Percentiles rank a stretch among this genome's conserved stretches.
Evolutionary conservation across 495 filamentous ascomycete species (phyloP).

Genomic region (Aspergillus campestris): DNA sequence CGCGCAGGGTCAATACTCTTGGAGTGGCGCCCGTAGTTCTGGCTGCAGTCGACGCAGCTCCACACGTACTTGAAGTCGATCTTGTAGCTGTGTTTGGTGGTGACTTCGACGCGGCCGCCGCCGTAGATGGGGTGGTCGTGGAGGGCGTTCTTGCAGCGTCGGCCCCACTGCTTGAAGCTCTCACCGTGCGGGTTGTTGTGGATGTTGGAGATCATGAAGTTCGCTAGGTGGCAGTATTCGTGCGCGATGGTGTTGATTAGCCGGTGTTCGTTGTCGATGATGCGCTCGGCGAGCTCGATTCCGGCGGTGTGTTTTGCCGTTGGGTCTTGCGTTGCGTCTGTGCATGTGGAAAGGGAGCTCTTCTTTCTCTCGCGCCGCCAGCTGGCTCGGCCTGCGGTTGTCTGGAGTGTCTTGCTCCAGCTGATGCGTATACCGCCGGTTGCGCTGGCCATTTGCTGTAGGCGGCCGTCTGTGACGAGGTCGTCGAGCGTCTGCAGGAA

Average conservation of each 20-base stretch:
- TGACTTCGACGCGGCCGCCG: conserved; percentile 59
- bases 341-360: conserved; percentile 7
- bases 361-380: conserved; percentile 60
- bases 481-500: conserved; percentile 73
- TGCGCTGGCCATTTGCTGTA: conserved; percentile 47
- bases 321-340: not conserved
- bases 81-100: conserved; percentile 77
- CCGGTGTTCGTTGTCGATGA: conserved; percentile 69
- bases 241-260: conserved; percentile 83
- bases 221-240: conserved; percentile 90
- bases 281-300: conserved; percentile 83
- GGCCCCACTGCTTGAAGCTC: conserved; percentile 70
- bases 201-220: conserved; percentile 68
- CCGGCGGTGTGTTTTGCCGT: conserved; percentile 53
- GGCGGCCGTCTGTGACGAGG: conserved; percentile 51
- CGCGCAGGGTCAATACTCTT: conserved; percentile 64
- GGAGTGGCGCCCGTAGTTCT: conserved; percentile 68
- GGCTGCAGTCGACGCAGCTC: conserved; percentile 61
- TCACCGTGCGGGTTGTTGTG: conserved; percentile 67
- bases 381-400: conserved; percentile 79
- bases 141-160: conserved; percentile 38
- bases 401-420: conserved; percentile 80
- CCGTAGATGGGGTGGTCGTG: conserved; percentile 32
- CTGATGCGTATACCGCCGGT: conserved; percentile 71
- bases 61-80: conserved; percentile 90